phyloP scores from a whole-genome alignment of 352 stramenopile genomes.

The Phytophthora cajani region DNA sequence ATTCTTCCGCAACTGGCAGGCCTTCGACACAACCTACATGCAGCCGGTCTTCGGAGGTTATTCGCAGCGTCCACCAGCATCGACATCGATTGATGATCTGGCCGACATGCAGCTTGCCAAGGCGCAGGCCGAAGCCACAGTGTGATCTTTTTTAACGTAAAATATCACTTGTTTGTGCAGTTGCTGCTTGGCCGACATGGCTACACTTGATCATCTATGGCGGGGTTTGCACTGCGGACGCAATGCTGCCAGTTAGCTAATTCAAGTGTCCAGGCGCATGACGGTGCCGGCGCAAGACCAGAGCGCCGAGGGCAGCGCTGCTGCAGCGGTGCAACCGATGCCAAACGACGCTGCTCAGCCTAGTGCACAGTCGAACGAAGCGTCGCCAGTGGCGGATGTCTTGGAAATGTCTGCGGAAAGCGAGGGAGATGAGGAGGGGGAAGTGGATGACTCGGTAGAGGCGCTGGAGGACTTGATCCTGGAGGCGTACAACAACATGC shows the following conservation, averaged over 20 bases:
- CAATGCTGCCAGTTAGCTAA: conserved; percentile 29
- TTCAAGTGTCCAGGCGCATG: conserved; percentile 11
- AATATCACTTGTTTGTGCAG: background rate
- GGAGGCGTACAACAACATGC: conserved; percentile 86
- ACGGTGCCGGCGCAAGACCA: conserved; percentile 15
- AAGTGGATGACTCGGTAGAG: conserved; percentile 40
- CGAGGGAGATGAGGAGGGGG: conserved; percentile 13
- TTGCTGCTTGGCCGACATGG: background rate
- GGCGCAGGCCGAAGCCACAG: conserved; percentile 47
- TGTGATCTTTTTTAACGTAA: conserved; percentile 35
- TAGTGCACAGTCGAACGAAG: conserved; percentile 7
- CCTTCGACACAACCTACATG: conserved; percentile 82
- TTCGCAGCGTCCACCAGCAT: conserved; percentile 34
- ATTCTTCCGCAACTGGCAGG: conserved; percentile 83
- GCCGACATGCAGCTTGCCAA: conserved; percentile 42
- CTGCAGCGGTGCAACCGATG: background rate
- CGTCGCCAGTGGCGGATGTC: background rate
- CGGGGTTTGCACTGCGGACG: conserved; percentile 9
- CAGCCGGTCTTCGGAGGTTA: conserved; percentile 82
- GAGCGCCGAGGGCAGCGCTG: conserved; percentile 4
- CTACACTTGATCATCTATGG: conserved; percentile 22
- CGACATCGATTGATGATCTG: conserved; percentile 31
- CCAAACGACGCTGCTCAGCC: background rate
- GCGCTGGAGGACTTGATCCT: conserved; percentile 76
- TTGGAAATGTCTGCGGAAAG: conserved; percentile 18